phyloP scores from a whole-genome alignment of 106 monocot species.

The Narthecium ossifragum region DNA sequence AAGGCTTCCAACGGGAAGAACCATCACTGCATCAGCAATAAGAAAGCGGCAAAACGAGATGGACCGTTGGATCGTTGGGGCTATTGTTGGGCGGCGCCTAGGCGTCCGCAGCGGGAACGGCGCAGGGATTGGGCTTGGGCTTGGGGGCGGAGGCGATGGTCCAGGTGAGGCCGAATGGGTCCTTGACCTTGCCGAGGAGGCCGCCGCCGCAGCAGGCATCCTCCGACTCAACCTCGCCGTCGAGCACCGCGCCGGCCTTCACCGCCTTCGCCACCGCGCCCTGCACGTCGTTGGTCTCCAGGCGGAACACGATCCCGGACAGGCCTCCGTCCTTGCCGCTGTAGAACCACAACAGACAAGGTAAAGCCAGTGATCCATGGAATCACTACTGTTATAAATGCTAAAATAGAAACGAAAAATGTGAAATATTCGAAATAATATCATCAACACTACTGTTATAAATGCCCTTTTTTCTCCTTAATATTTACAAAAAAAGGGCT shows the following conservation, averaged over 20 bases:
- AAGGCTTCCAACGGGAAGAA: too few species aligned
- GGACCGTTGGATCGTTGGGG: too few species aligned
- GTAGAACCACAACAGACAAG: neutral
- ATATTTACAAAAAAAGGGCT: too few species aligned
- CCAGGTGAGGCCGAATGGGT: constrained; percentile 10
- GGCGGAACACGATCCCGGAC: constrained; percentile 7
- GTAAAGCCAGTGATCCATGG: too few species aligned
- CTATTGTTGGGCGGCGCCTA: neutral
- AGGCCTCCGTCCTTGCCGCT: constrained; percentile 2
- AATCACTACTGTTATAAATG: too few species aligned
- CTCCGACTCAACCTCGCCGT: neutral
- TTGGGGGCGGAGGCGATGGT: constrained; percentile 2
- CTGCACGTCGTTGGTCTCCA: constrained; percentile 34
- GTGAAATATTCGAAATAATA: neutral
- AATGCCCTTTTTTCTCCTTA: too few species aligned
- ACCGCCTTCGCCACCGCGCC: constrained; percentile 26
- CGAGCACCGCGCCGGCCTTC: constrained; percentile 24
- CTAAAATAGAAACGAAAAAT: neutral
- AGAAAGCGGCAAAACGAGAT: too few species aligned
- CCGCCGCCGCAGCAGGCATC: neutral
- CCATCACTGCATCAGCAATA: too few species aligned
- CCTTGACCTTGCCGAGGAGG: constrained; percentile 1
- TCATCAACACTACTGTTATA: too few species aligned
- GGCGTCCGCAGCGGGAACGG: neutral
- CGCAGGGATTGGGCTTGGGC: too few species aligned